Conservation (phyloP, 352 stramenopile species). For the Pythium insidiosum region DNA sequence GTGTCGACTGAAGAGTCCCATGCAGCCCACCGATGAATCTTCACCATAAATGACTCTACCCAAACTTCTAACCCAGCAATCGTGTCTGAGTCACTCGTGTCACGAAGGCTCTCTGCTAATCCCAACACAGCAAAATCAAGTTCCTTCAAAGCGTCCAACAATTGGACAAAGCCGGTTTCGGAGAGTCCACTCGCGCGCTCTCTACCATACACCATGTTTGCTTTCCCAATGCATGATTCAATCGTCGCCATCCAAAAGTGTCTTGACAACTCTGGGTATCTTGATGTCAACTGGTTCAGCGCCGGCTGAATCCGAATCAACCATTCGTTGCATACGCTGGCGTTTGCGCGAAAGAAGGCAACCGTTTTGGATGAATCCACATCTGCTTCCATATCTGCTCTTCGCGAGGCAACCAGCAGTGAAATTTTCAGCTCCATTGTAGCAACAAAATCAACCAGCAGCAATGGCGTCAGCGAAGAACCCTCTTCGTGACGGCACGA, state of each 20-base stretch:
- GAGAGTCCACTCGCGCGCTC: not conserved
- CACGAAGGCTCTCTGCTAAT: conserved; percentile 4
- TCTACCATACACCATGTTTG: too few relatives aligned
- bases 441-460: conserved; percentile 18
- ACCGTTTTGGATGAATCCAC: conserved; percentile 13
- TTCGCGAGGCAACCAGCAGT: conserved; percentile 6
- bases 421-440: conserved; percentile 11
- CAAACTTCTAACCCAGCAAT: conserved; percentile 10
- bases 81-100: conserved; percentile 7
- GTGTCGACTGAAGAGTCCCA: too few relatives aligned
- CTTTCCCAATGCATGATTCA: too few relatives aligned
- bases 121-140: conserved; percentile 11
- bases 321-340: conserved; percentile 18
- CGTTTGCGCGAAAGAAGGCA: conserved; percentile 18
- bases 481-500: not conserved
- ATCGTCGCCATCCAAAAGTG: too few relatives aligned
- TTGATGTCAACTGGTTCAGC: conserved; percentile 6
- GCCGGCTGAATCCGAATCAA: conserved; percentile 12
- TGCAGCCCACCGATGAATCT: too few relatives aligned
- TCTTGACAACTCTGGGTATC: too few relatives aligned
- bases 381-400: conserved; percentile 6
- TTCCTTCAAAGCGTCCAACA: conserved; percentile 7
- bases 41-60: conserved; percentile 1
- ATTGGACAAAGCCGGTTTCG: conserved; percentile 1
- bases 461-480: conserved; percentile 2